Evolutionary conservation across 768 basidiomycete genomes (phyloP).

Genomic region (Gloeophyllum trabeum): DNA sequence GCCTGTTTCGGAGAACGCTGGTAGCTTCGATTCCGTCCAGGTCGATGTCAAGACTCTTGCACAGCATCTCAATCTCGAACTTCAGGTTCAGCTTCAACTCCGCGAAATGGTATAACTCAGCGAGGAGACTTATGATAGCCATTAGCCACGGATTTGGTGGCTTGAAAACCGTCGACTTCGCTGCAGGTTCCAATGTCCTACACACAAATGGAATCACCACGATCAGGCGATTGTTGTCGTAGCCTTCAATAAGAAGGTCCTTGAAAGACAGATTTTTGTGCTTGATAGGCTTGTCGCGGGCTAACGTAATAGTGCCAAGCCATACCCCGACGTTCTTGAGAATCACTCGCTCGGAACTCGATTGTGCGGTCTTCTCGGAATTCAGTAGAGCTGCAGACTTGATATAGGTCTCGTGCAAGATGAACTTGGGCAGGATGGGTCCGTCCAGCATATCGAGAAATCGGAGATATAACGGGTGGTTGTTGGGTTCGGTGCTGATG

Average conservation of each 20-base stretch:
- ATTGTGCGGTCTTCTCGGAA: constrained; percentile 80
- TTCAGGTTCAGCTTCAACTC: constrained; percentile 95
- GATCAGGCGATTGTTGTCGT: constrained; percentile 80
- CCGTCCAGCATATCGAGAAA: constrained; percentile 80
- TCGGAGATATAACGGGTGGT: constrained; percentile 89
- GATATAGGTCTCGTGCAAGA: constrained; percentile 88
- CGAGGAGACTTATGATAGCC: constrained; percentile 85
- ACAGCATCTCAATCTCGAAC: constrained; percentile 96
- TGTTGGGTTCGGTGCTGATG: constrained; percentile 93
- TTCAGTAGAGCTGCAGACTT: constrained; percentile 85
- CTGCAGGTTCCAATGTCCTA: constrained; percentile 88
- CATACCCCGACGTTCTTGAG: constrained; percentile 94
- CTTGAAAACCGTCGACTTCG: constrained; percentile 85
- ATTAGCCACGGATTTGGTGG: constrained; percentile 98
- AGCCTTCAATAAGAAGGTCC: constrained; percentile 93
- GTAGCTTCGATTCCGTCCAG: constrained; percentile 79
- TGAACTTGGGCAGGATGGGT: constrained; percentile 53
- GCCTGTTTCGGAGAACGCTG: constrained; percentile 69
- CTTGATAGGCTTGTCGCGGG: constrained; percentile 85
- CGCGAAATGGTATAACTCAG: constrained; percentile 94
- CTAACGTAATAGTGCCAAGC: constrained; percentile 90
- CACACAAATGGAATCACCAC: constrained; percentile 98
- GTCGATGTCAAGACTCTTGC: constrained; percentile 83
- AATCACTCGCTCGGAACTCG: constrained; percentile 72
- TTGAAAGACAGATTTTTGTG: constrained; percentile 94